These are phyloP conservation scores for Platanus orientalis DNA, from an alignment of 164 flowering plant species.

Conservation along the genomic window DNA sequence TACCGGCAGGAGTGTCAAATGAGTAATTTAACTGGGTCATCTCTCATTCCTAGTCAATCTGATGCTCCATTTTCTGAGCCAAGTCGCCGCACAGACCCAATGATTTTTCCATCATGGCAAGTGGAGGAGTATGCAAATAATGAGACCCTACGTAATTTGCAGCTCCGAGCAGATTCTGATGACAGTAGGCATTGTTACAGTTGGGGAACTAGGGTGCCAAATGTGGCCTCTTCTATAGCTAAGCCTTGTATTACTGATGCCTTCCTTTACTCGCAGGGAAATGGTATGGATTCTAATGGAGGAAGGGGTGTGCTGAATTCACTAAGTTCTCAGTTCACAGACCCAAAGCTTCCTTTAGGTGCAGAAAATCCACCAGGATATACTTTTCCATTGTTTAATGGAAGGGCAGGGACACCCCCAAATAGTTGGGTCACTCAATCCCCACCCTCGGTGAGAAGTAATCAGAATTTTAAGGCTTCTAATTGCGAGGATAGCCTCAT, in stretches of 20 bases:
- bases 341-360: constrained; percentile 7
- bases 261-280: constrained; percentile 9
- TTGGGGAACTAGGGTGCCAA: constrained; percentile 9
- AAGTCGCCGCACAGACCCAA: background rate
- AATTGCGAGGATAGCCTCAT: constrained; percentile 45
- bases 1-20: constrained; percentile 11
- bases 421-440: constrained; percentile 17
- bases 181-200: constrained; percentile 10
- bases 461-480: constrained; percentile 21
- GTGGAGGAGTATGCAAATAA: constrained; percentile 13
- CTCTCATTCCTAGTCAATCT: constrained; percentile 6
- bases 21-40: constrained; percentile 16
- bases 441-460: constrained; percentile 6
- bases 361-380: constrained; percentile 11
- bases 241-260: constrained; percentile 25
- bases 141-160: constrained; percentile 8
- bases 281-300: constrained; percentile 14
- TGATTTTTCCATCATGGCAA: constrained; percentile 13
- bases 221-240: constrained; percentile 6
- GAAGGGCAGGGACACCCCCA: constrained; percentile 13
- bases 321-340: constrained; percentile 14
- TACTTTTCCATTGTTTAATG: constrained; percentile 19
- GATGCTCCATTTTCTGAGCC: constrained; percentile 10
- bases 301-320: constrained; percentile 9
- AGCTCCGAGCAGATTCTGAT: background rate